Evolutionary conservation across 179 eudicot genomes (phyloP).

Genomic region (Dionaea muscipula): DNA sequence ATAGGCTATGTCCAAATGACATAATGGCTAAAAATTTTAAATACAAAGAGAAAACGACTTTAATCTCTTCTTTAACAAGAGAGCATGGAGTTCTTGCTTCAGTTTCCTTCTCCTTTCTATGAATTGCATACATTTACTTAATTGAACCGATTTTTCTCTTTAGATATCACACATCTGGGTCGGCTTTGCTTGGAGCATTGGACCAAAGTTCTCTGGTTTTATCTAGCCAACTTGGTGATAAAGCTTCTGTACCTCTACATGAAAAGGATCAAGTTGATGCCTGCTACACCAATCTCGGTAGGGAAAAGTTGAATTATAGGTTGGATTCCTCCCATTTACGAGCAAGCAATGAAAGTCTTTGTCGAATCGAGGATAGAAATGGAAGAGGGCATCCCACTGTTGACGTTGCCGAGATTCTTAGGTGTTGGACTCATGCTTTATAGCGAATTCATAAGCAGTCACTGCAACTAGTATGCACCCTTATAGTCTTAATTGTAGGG

Average conservation of each 20-base stretch:
- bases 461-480: slow-evolving; percentile 61
- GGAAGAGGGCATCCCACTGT: slow-evolving; percentile 75
- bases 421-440: slow-evolving; percentile 98
- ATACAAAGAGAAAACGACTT: too few species aligned
- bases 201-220: slow-evolving; percentile 67
- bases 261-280: slow-evolving; percentile 46
- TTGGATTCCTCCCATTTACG: slow-evolving; percentile 32
- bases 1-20: too few species aligned
- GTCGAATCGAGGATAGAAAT: slow-evolving; percentile 57
- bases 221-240: slow-evolving; percentile 35
- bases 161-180: slow-evolving; percentile 98
- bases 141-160: slow-evolving; percentile 7
- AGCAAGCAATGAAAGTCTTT: slow-evolving; percentile 34
- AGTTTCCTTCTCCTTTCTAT: neutral
- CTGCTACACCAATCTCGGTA: slow-evolving; percentile 26
- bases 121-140: neutral
- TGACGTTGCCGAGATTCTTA: slow-evolving; percentile 85
- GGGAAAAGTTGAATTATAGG: slow-evolving; percentile 31
- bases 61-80: too few species aligned
- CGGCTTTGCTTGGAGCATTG: slow-evolving; percentile 90
- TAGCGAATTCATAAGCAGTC: slow-evolving; percentile 96
- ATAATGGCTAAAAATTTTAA: too few species aligned
- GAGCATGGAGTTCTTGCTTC: too few species aligned
- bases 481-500: too few species aligned
- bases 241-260: slow-evolving; percentile 27